Evolutionary conservation across 129 eudicot species (phyloP).

Genomic region (Centella asiatica): DNA sequence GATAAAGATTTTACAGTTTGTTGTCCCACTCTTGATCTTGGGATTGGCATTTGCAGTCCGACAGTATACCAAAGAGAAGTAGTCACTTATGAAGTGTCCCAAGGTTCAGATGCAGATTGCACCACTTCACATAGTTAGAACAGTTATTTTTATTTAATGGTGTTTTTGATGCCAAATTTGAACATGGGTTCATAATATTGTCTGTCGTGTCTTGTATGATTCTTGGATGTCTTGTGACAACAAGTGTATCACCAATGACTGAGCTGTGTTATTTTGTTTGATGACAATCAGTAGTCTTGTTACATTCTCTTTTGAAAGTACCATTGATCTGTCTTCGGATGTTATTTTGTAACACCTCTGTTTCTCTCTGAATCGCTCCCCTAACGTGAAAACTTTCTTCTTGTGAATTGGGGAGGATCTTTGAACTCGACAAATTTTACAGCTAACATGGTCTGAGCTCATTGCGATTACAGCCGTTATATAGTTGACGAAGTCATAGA

Average conservation of each 20-base stretch:
- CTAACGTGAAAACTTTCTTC: background rate
- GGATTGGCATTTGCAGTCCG: conserved; percentile 72
- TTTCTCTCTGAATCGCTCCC: background rate
- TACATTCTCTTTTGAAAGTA: background rate
- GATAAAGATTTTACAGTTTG: conserved; percentile 69
- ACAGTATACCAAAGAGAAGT: conserved; percentile 71
- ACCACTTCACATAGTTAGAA: conserved; percentile 1
- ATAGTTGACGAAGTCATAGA: too few relatives aligned
- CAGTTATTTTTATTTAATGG: conserved; percentile 13
- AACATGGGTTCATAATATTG: background rate
- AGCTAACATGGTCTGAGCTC: too few relatives aligned
- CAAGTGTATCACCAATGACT: background rate
- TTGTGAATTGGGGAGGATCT: too few relatives aligned
- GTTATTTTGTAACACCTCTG: background rate
- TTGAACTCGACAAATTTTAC: too few relatives aligned
- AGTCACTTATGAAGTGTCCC: background rate
- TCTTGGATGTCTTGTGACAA: conserved; percentile 2
- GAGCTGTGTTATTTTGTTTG: background rate
- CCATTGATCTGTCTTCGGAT: background rate
- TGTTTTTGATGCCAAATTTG: conserved; percentile 5
- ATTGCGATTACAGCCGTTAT: too few relatives aligned
- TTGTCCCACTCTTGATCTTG: conserved; percentile 70
- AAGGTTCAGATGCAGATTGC: background rate
- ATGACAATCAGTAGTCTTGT: background rate
- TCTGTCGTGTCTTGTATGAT: background rate